Conservation (phyloP, 176 grass and related monocot genomes). For the Alloteropsis semialata region DNA sequence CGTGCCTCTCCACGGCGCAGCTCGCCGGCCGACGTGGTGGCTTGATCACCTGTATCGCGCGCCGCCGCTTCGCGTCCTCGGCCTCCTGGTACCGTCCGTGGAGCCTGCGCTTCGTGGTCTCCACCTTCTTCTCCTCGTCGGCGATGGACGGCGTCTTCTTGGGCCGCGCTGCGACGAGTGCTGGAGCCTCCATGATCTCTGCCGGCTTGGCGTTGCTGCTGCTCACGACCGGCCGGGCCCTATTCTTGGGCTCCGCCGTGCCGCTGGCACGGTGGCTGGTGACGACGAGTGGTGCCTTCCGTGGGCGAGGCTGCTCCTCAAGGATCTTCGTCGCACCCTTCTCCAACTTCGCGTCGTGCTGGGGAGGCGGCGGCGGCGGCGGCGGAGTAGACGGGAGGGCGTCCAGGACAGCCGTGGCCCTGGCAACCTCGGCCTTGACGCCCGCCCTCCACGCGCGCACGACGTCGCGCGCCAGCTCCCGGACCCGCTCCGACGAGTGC, state of each 20-base stretch:
- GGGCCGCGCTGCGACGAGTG: background rate
- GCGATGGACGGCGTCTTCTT: background rate
- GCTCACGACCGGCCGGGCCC: background rate
- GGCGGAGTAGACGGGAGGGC: background rate
- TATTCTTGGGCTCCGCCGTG: background rate
- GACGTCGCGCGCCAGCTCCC: background rate
- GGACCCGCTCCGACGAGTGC: background rate
- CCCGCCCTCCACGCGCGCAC: background rate
- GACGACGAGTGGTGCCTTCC: background rate
- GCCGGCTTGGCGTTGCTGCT: background rate
- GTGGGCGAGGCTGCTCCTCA: background rate
- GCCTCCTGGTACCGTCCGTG: background rate
- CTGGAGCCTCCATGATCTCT: background rate
- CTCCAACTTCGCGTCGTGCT: no score
- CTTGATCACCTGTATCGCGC: background rate
- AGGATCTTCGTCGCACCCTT: background rate
- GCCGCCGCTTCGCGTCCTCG: background rate
- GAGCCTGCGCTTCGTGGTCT: background rate
- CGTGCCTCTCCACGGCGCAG: no score
- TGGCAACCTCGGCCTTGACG: background rate
- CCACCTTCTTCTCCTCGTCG: background rate
- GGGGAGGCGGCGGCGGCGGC: background rate
- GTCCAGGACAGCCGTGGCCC: background rate
- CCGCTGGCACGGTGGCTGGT: background rate
- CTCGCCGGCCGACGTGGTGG: background rate